These are phyloP conservation scores for Kwoniella newhampshirensis DNA, from an alignment of 768 basidiomycete genomes.

Conservation along the genomic window DNA sequence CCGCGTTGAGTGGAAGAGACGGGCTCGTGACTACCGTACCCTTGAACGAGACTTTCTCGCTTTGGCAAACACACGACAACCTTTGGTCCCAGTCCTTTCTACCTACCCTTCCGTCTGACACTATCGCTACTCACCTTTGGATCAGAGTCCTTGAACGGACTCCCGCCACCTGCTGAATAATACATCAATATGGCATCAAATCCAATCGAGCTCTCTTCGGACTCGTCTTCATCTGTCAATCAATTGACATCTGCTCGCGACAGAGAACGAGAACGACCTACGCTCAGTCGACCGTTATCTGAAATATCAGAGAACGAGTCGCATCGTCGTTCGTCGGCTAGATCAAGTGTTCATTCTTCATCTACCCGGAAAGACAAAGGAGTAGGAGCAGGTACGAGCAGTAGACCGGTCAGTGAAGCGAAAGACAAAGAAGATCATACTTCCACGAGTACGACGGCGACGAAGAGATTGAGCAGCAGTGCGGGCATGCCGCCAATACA, in stretches of 20 bases:
- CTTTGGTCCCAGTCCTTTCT: too few relatives aligned
- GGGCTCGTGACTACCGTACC: too few relatives aligned
- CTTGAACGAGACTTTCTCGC: too few relatives aligned
- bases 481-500: slow-evolving; percentile 14
- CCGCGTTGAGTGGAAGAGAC: too few relatives aligned
- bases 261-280: slow-evolving; percentile 4
- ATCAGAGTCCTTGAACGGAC: too few relatives aligned
- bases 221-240: too few relatives aligned
- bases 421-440: slow-evolving; percentile 15
- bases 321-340: slow-evolving; percentile 18
- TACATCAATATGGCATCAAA: too few relatives aligned
- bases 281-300: slow-evolving; percentile 33
- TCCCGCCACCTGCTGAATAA: too few relatives aligned
- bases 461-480: slow-evolving; percentile 2
- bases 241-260: background rate
- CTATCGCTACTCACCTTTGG: too few relatives aligned
- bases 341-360: slow-evolving; percentile 19
- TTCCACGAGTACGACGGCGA: background rate
- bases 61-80: too few relatives aligned
- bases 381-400: slow-evolving; percentile 7
- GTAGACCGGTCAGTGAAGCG: slow-evolving; percentile 27
- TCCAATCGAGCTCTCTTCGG: too few relatives aligned
- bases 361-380: slow-evolving; percentile 7
- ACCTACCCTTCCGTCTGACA: too few relatives aligned
- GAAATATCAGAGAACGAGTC: slow-evolving; percentile 42